Evolutionary conservation across 768 basidiomycete genomes (phyloP).

Genomic region (Hygrophorus russula): DNA sequence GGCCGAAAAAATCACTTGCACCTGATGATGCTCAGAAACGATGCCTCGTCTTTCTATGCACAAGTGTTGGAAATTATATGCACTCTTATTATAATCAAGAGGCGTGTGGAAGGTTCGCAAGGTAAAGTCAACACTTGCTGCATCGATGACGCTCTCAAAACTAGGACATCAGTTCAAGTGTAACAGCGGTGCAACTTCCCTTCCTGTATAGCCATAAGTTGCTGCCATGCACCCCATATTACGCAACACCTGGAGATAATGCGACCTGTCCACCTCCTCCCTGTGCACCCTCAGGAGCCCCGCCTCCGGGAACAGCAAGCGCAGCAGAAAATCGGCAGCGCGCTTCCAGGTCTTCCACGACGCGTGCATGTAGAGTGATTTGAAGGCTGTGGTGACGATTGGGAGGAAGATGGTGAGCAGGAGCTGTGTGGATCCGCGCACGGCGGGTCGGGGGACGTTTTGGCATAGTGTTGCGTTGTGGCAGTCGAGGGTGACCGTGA

Average conservation of each 20-base stretch:
- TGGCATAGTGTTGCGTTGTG: background rate
- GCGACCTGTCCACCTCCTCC: background rate
- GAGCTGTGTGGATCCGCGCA: background rate
- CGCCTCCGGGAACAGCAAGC: background rate
- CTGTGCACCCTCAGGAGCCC: background rate
- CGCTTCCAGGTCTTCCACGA: background rate
- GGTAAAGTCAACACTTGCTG: no score
- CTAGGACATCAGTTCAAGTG: no score
- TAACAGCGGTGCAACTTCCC: conserved; percentile 2
- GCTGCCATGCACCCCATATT: background rate
- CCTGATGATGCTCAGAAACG: no score
- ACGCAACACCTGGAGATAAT: background rate
- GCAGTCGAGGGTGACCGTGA: background rate
- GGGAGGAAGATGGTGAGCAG: conserved; percentile 1
- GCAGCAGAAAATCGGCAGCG: background rate
- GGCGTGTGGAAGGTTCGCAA: no score
- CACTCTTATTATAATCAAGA: no score
- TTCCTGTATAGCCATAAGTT: conserved; percentile 1
- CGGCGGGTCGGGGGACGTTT: background rate
- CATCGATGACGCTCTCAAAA: no score
- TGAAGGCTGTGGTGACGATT: conserved; percentile 1
- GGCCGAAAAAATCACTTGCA: conserved; percentile 70
- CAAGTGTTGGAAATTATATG: no score
- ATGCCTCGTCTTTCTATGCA: no score
- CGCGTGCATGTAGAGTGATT: background rate